Evolutionary conservation across 1,139 yeast species (phyloP).

Genomic region (Schwanniomyces etchellsii): DNA sequence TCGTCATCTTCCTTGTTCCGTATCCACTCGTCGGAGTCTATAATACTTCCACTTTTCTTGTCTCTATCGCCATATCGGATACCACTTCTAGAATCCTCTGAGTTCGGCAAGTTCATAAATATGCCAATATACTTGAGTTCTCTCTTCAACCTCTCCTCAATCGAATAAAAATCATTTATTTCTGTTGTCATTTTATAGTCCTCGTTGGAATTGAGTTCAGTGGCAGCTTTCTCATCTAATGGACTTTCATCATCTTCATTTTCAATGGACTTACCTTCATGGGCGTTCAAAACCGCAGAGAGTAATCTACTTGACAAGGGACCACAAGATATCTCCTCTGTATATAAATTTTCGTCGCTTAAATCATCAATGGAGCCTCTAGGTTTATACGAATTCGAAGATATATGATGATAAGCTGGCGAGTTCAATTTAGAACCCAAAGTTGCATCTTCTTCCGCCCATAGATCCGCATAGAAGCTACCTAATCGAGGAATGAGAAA

Average conservation of each 20-base stretch:
- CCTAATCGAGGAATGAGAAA: conserved; percentile 82
- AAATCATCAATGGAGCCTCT: conserved; percentile 57
- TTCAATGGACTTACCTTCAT: conserved; percentile 27
- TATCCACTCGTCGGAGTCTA: conserved; percentile 71
- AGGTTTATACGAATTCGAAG: conserved; percentile 47
- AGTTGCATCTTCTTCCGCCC: conserved; percentile 78
- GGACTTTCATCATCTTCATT: conserved; percentile 22
- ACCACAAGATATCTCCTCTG: conserved; percentile 81
- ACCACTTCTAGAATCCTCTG: conserved; percentile 16
- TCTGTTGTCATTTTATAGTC: conserved; percentile 32
- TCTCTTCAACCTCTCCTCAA: conserved; percentile 82
- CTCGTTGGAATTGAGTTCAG: conserved; percentile 30
- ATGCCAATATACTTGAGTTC: conserved; percentile 91
- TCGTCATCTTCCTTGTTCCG: conserved; percentile 90
- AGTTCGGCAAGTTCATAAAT: conserved; percentile 55
- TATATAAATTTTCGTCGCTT: conserved; percentile 60
- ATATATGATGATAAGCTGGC: conserved; percentile 32
- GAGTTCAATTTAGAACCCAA: conserved; percentile 35
- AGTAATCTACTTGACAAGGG: conserved; percentile 83
- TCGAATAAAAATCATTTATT: conserved; percentile 59
- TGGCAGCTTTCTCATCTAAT: conserved; percentile 35
- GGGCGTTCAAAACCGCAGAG: conserved; percentile 67
- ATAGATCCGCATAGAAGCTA: conserved; percentile 68
- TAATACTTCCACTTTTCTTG: conserved; percentile 25
- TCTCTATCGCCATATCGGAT: conserved; percentile 17